These are phyloP conservation scores for Aspergillus fischeri DNA, from an alignment of 2,329 filamentous ascomycete genomes.

Conservation along the genomic window DNA sequence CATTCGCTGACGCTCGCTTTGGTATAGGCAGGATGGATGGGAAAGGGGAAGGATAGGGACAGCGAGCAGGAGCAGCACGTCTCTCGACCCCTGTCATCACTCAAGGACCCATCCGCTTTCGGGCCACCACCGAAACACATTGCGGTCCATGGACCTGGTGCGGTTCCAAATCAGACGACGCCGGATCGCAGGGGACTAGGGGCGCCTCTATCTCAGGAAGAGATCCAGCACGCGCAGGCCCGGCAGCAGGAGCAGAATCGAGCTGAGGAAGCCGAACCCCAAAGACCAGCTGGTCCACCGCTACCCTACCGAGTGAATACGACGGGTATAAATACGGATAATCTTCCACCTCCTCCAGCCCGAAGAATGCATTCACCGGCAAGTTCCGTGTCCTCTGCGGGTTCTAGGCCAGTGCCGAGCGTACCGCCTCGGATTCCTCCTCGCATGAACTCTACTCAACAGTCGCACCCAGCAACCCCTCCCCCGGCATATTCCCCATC, in stretches of 20 bases:
- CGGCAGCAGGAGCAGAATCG: conserved; percentile 20
- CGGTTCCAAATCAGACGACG: conserved; percentile 43
- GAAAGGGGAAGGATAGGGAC: conserved; percentile 48
- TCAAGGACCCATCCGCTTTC: conserved; percentile 74
- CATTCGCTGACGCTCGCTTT: conserved; percentile 20
- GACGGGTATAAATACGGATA: conserved; percentile 64
- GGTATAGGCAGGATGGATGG: conserved; percentile 55
- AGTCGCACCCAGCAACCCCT: conserved; percentile 40
- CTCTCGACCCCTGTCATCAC: conserved; percentile 61
- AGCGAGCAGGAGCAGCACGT: conserved; percentile 48
- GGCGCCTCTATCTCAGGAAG: conserved; percentile 38
- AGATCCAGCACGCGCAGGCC: conserved; percentile 29
- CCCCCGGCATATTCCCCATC: conserved; percentile 43
- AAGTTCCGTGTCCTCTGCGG: conserved; percentile 23
- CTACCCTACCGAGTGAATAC: conserved; percentile 67
- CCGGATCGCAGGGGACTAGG: conserved; percentile 43
- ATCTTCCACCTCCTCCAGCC: conserved; percentile 67
- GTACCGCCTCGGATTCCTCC: conserved; percentile 70
- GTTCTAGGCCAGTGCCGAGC: conserved; percentile 47
- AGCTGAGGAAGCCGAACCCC: conserved; percentile 20
- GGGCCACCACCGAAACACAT: conserved; percentile 72
- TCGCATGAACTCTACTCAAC: conserved; percentile 54
- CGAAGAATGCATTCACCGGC: conserved; percentile 38
- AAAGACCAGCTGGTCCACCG: conserved; percentile 48
- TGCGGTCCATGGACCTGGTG: conserved; percentile 45